phyloP scores from a whole-genome alignment of 1,284 basidiomycete species.

The Ceratobasidium sp. region DNA sequence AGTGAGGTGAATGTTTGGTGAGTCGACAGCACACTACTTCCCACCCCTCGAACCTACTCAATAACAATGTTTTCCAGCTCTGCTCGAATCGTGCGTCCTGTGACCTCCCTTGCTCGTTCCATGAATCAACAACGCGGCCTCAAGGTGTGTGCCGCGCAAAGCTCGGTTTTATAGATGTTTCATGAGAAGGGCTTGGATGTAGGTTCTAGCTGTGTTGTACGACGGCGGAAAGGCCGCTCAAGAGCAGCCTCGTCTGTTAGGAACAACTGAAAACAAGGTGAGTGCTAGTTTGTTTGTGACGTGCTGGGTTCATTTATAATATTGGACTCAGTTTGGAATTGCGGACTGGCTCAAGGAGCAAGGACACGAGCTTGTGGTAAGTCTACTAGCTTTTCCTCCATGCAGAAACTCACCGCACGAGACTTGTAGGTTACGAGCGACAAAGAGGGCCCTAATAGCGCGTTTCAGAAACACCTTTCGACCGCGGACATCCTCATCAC shows the following conservation, averaged over 20 bases:
- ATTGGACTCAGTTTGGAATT: slow-evolving; percentile 73
- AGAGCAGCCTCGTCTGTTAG: slow-evolving; percentile 87
- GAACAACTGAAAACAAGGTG: slow-evolving; percentile 90
- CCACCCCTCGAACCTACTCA: too few species aligned
- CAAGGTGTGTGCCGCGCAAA: too few species aligned
- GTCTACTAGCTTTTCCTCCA: background rate
- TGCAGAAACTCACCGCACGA: background rate
- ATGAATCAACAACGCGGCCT: too few species aligned
- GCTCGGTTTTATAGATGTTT: too few species aligned
- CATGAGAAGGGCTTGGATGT: too few species aligned
- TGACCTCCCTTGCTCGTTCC: too few species aligned
- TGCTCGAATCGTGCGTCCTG: too few species aligned
- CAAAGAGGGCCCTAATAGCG: slow-evolving; percentile 57
- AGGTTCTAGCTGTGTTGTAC: too few species aligned
- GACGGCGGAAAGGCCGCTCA: too few species aligned
- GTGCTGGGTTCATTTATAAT: background rate
- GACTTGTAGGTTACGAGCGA: slow-evolving; percentile 22
- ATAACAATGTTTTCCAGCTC: too few species aligned
- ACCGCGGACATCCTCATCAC: slow-evolving; percentile 90
- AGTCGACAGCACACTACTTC: too few species aligned
- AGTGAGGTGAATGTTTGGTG: too few species aligned
- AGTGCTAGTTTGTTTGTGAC: slow-evolving; percentile 17
- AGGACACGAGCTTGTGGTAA: slow-evolving; percentile 82
- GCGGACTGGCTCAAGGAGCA: slow-evolving; percentile 77
- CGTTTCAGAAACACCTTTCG: slow-evolving; percentile 89